phyloP scores from a whole-genome alignment of 768 basidiomycete species.

The Favolaschia claudopus region DNA sequence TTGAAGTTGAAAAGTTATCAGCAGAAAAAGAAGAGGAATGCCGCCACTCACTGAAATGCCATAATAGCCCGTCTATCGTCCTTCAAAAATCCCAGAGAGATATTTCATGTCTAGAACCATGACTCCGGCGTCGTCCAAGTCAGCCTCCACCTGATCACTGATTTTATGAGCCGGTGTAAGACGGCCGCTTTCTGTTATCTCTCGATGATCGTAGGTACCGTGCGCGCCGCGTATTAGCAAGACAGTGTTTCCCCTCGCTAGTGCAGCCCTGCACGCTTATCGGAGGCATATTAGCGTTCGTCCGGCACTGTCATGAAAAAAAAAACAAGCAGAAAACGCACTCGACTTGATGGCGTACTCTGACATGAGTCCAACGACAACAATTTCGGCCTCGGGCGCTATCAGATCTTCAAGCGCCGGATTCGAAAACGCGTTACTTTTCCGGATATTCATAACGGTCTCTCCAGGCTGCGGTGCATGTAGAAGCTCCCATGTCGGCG shows the following conservation, averaged over 20 bases:
- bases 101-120: slow-evolving; percentile 73
- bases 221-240: slow-evolving; percentile 70
- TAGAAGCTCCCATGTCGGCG: slow-evolving; percentile 68
- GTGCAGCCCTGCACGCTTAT: slow-evolving; percentile 66
- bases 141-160: slow-evolving; percentile 65
- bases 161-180: slow-evolving; percentile 59
- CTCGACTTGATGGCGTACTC: slow-evolving; percentile 66
- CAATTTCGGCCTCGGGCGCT: slow-evolving; percentile 61
- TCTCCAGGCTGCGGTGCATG: slow-evolving; percentile 60
- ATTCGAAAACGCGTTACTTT: slow-evolving; percentile 74
- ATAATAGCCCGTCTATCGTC: slow-evolving; percentile 57
- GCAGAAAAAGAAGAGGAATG: background rate
- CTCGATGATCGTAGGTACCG: slow-evolving; percentile 71
- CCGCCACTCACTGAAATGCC: too few relatives aligned
- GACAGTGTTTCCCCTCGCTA: slow-evolving; percentile 72
- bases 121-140: slow-evolving; percentile 74
- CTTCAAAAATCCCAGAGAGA: slow-evolving; percentile 62
- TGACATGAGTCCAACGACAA: slow-evolving; percentile 72
- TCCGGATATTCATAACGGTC: slow-evolving; percentile 67
- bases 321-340: slow-evolving; percentile 17
- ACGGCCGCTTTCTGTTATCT: slow-evolving; percentile 64
- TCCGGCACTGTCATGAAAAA: background rate
- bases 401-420: slow-evolving; percentile 60
- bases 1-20: too few relatives aligned
- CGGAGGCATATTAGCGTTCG: slow-evolving; percentile 25